Base-by-base conservation (phyloP, 2,329 filamentous ascomycete genomes). In the Emmonsia crescens region DNA sequence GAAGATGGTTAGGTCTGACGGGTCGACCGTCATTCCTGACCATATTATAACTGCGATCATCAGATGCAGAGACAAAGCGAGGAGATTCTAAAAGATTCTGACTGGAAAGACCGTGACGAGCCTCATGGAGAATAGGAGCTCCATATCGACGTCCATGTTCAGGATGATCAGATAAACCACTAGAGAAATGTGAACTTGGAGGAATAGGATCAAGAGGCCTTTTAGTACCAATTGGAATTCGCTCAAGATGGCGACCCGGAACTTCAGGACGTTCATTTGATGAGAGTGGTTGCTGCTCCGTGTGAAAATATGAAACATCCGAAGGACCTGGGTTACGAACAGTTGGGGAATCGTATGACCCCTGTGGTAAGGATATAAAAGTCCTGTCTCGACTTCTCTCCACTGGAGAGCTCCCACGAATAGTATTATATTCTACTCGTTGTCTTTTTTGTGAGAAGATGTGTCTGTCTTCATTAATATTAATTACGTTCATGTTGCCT, bases 391-490 rank as follows among this genome's bases (percentile, higher is more conserved):
- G 38, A 46, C 19, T 21, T 44, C 31, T 62, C 33, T 57, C 58
- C 38, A 36, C 14, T 3, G 40, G 60, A 31, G 54, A 29, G 9
- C 12, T 24, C 16, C 44, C 40, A 40, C 21, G 60, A 14, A 52
- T 51, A 40, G 51, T 48, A 38, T 69, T 65, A 60, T 68, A 65
- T 46, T 68, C 67, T 61, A 75, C 57, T 27, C 73, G 71, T 62
- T 73, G 72, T 63, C 71, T 70, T 64, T 76, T 77, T 44, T 56
- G 59, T 46, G 66, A 63, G 38, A 64, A 64, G 40, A 69, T 70
- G 63, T 68, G 66, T 58, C 67, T 68, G 51, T 64, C 63, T 57
- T 67, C 64, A 57, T 69, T 67, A 57, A 70, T 65, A 52, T 66
- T 64, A 52, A 67, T 65, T 21, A 64, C 52, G 51, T 66, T 64